phyloP scores from a whole-genome alignment of 2,329 filamentous ascomycete species.

The Xylaria sp. region DNA sequence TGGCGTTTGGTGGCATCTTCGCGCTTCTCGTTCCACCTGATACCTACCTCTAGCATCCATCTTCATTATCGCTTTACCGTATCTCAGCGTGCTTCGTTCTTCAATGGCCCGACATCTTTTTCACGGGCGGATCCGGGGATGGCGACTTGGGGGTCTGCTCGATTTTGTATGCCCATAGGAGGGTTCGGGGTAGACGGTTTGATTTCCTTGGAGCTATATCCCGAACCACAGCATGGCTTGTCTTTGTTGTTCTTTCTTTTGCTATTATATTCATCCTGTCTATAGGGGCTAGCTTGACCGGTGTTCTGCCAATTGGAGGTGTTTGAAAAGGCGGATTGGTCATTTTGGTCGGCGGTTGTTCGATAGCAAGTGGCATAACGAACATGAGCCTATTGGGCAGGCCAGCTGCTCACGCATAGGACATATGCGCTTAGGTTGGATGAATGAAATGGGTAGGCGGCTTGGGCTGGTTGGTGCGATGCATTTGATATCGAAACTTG shows the following conservation, averaged over 20 bases:
- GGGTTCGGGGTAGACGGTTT: conserved; percentile 4
- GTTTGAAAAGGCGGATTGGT: conserved; percentile 19
- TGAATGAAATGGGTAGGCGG: not conserved
- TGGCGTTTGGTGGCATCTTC: conserved; percentile 39
- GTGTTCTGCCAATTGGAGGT: conserved; percentile 1
- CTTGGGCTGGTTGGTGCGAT: conserved; percentile 1
- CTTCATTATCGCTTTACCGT: conserved; percentile 5
- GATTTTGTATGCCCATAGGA: not conserved
- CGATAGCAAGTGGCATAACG: not conserved
- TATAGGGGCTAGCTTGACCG: conserved; percentile 20
- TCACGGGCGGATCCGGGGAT: conserved; percentile 5
- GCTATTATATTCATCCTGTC: conserved; percentile 10
- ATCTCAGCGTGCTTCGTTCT: not conserved
- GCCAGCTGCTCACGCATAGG: conserved; percentile 1
- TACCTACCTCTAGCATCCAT: conserved; percentile 41
- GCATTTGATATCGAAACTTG: conserved; percentile 20
- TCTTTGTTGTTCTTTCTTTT: not conserved
- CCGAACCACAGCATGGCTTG: conserved; percentile 3
- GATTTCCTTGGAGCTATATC: conserved; percentile 7
- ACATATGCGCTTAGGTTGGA: conserved; percentile 6
- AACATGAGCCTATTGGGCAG: conserved; percentile 9
- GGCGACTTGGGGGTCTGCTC: conserved; percentile 6
- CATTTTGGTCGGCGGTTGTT: conserved; percentile 9
- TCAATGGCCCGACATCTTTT: not conserved
- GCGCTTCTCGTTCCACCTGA: conserved; percentile 38